A percentile compares a stretch with the other conserved stretches of the same genome.
These are phyloP conservation scores for Saccharomyces uvarum DNA, from an alignment of 1,139 yeast genomes.

Conservation along the genomic window DNA sequence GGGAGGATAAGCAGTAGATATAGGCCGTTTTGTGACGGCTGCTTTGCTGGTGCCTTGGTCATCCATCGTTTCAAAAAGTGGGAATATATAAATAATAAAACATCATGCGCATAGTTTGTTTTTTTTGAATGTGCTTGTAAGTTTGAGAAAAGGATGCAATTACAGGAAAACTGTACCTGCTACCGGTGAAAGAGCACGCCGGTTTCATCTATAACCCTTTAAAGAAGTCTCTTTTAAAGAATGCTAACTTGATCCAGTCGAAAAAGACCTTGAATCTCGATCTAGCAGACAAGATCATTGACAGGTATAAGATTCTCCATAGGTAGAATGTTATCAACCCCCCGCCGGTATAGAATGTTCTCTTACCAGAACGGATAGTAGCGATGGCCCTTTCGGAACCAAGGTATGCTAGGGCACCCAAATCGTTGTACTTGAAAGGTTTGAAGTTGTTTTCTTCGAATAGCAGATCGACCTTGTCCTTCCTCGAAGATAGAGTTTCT, in stretches of 20 bases:
- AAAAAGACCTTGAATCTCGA: conserved; percentile 77
- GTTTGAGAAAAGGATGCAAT: background rate
- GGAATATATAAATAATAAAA: background rate
- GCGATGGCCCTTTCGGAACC: conserved; percentile 96
- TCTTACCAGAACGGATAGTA: conserved; percentile 82
- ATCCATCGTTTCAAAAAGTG: background rate
- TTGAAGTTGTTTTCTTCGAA: conserved; percentile 44
- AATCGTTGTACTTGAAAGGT: conserved; percentile 56
- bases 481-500: conserved; percentile 32
- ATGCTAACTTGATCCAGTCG: conserved; percentile 82
- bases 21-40: background rate
- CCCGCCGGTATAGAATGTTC: conserved; percentile 80
- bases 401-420: conserved; percentile 73
- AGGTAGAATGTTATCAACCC: conserved; percentile 83
- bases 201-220: conserved; percentile 31
- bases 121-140: background rate
- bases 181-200: background rate
- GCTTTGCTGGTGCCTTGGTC: background rate
- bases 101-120: background rate
- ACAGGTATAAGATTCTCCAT: conserved; percentile 89
- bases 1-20: background rate
- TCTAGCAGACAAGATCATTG: conserved; percentile 85
- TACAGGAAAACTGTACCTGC: background rate
- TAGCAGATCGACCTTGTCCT: conserved; percentile 36
- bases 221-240: conserved; percentile 80